phyloP scores from a whole-genome alignment of 805 yeast genomes.

The Ogataea parapolymorpha region DNA sequence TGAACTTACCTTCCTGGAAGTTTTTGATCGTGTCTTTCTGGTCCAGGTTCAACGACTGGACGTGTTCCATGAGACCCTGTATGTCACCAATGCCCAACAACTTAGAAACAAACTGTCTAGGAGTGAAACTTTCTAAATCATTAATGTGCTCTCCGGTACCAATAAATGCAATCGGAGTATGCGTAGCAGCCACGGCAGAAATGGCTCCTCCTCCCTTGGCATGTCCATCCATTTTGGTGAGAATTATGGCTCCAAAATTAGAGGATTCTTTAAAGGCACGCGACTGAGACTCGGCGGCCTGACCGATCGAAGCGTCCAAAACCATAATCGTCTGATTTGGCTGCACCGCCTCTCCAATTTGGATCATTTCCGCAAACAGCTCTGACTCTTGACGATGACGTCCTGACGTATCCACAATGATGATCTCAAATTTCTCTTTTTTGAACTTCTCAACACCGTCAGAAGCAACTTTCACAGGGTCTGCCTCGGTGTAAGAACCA shows the following conservation, averaged over 20 bases:
- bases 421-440: constrained; percentile 86
- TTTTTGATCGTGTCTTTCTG: constrained; percentile 90
- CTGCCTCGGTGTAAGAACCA: constrained; percentile 93
- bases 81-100: constrained; percentile 93
- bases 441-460: constrained; percentile 92
- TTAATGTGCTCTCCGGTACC: constrained; percentile 98
- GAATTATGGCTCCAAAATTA: constrained; percentile 89
- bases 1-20: constrained; percentile 91
- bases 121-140: constrained; percentile 88
- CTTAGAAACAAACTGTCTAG: constrained; percentile 85
- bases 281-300: constrained; percentile 95
- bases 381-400: constrained; percentile 94
- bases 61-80: constrained; percentile 91
- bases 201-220: constrained; percentile 99
- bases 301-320: constrained; percentile 95
- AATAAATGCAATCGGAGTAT: constrained; percentile 90
- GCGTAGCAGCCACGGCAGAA: constrained; percentile 95
- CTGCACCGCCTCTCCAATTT: constrained; percentile 78
- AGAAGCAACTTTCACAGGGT: constrained; percentile 86
- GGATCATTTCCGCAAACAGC: constrained; percentile 90
- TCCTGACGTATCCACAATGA: constrained; percentile 97
- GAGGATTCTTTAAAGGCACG: constrained; percentile 90
- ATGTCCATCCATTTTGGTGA: constrained; percentile 97
- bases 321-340: constrained; percentile 99
- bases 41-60: constrained; percentile 79